A percentile compares a stretch with the other conserved stretches of the same genome.
phyloP scores from a whole-genome alignment of 352 stramenopile genomes.

The Saprolegnia parasitica region DNA sequence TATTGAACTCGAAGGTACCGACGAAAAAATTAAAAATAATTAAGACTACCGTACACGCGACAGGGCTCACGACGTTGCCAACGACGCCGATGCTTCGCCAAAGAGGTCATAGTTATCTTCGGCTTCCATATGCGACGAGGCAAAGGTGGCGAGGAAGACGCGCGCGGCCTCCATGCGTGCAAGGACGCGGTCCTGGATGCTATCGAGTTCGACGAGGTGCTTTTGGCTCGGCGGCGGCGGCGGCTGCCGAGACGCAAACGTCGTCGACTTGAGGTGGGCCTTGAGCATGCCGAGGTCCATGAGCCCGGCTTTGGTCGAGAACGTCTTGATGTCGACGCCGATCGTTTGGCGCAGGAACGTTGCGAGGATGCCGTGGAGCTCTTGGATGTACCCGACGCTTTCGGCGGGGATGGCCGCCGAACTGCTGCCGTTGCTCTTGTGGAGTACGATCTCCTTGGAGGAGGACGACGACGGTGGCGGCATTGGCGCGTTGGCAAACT shows the following conservation, averaged over 20 bases:
- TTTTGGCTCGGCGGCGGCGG: not conserved
- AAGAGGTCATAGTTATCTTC: not conserved
- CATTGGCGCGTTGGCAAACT: not conserved
- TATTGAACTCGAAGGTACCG: too few species aligned
- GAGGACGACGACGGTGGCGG: not conserved
- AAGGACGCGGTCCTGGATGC: slow-evolving; percentile 12
- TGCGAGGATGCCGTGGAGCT: not conserved
- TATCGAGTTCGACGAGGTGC: not conserved
- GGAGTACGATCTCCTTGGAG: not conserved
- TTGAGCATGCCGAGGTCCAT: slow-evolving; percentile 13
- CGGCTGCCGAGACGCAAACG: not conserved
- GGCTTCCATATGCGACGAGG: not conserved
- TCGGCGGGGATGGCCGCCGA: not conserved
- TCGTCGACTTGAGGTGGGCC: not conserved
- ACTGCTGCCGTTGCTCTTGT: not conserved
- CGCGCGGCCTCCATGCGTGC: slow-evolving; percentile 8
- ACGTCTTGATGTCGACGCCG: not conserved
- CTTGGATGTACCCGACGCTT: not conserved
- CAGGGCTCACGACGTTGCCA: not conserved
- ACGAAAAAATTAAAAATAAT: too few species aligned
- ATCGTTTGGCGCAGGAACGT: not conserved
- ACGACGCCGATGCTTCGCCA: not conserved
- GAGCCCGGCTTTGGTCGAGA: not conserved
- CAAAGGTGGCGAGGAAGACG: slow-evolving; percentile 3
- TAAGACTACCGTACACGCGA: too few species aligned